Conservation (phyloP, 306 rosid genomes). For the Cucumis cinereus region DNA sequence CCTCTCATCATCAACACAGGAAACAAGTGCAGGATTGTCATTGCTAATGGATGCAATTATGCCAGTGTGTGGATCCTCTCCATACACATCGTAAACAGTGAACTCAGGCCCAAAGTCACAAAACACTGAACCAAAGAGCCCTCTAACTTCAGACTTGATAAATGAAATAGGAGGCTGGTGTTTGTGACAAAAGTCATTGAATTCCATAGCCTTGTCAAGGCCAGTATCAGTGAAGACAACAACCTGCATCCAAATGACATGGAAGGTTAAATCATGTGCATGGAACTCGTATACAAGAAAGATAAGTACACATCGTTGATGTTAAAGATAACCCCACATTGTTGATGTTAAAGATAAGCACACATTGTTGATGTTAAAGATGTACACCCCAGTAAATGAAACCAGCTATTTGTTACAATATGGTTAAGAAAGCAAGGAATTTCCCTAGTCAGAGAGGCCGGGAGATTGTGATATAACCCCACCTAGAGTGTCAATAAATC, state of each 20-base stretch:
- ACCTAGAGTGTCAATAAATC: neutral
- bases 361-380: neutral
- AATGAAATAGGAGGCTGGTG: constrained; percentile 87
- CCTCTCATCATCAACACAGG: constrained; percentile 86
- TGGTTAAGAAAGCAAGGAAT: neutral
- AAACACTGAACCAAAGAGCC: constrained; percentile 84
- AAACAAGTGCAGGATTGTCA: constrained; percentile 60
- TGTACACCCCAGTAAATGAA: neutral
- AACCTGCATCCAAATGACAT: constrained; percentile 39
- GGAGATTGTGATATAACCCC: neutral
- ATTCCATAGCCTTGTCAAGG: constrained; percentile 58
- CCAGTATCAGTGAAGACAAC: constrained; percentile 65
- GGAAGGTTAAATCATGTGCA: neutral
- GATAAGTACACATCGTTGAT: neutral
- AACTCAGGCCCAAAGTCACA: constrained; percentile 95
- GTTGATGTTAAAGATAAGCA: neutral
- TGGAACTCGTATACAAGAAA: neutral
- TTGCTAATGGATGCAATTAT: constrained; percentile 78
- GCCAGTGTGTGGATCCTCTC: constrained; percentile 80
- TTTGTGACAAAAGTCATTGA: constrained; percentile 65
- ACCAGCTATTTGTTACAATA: neutral
- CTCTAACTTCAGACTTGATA: constrained; percentile 86
- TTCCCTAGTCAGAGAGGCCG: neutral
- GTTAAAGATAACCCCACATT: neutral
- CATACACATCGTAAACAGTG: constrained; percentile 81